Evolutionary conservation across 1,284 basidiomycete genomes (phyloP), one percentile per base, ranked within the genome.

Genomic region (Papiliotrema nemorosa): DNA sequence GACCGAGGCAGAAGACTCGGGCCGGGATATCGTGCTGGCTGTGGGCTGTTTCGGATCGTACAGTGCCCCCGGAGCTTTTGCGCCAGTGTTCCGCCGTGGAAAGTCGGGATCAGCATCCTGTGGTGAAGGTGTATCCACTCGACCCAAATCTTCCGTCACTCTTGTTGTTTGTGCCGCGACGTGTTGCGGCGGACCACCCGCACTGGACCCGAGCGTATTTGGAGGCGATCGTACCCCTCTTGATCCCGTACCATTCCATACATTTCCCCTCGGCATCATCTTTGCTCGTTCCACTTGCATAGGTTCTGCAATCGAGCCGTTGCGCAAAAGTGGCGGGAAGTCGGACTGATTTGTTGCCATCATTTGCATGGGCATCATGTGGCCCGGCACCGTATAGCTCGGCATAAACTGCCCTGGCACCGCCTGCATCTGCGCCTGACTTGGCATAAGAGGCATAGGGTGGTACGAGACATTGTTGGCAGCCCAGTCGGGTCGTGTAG

Each of bases 381-480:
- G 47, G 26, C 9, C 16, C 6, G 42, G 42, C n/a, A n/a, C n/a
- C n/a, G n/a, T n/a, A n/a, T n/a, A n/a, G n/a, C n/a, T n/a, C n/a
- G n/a, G n/a, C n/a, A n/a, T n/a, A n/a, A n/a, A n/a, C n/a, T n/a
- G n/a, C n/a, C n/a, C n/a, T n/a, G n/a, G n/a, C n/a, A n/a, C 18
- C 12, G 10, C 7, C 9, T 20, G 12, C 37, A 38, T 38, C 10
- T 10, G 10, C 37, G 37, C 13, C 31, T 27, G 40, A 4, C 22
- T 20, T 6, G 34, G 18, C 7, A 58, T 55, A 40, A 66, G 44
- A 10, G 70, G 63, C 3, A 69, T 63, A 5, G 69, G 69, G 37
- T 71, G 67, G 50, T 72, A 72, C 31, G 64, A 67, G 5, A 72
- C 59, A 39, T 72, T 70, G 53, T 70, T 69, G 0, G 69, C 68